A percentile compares a stretch with the other conserved stretches of the same genome.
phyloP scores from a whole-genome alignment of 1,284 basidiomycete species.

The Hymenochaete sp. region DNA sequence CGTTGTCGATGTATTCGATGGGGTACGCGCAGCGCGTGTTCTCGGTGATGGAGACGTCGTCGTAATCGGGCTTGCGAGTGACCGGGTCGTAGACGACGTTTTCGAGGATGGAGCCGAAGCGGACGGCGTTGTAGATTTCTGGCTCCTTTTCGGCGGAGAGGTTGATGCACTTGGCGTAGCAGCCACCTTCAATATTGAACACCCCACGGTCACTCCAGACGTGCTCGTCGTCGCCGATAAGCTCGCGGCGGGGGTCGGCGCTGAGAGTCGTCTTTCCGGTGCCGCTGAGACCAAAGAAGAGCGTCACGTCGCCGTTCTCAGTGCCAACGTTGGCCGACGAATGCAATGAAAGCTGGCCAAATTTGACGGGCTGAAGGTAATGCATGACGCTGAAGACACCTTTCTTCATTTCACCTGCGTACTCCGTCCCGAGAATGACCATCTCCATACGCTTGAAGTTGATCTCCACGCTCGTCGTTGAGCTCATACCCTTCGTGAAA shows the following conservation, averaged over 20 bases:
- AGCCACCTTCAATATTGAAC: slow-evolving; percentile 99
- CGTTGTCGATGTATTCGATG: slow-evolving; percentile 94
- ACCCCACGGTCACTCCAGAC: slow-evolving; percentile 98
- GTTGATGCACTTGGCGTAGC: slow-evolving; percentile 98
- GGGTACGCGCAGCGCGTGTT: slow-evolving; percentile 99
- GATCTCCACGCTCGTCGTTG: slow-evolving; percentile 97
- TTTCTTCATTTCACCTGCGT: slow-evolving; percentile 99
- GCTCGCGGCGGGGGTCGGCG: slow-evolving; percentile 82
- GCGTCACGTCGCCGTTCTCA: slow-evolving; percentile 84
- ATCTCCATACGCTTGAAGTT: slow-evolving; percentile 99
- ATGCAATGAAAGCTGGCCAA: slow-evolving; percentile 95
- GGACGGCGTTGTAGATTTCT: slow-evolving; percentile 94
- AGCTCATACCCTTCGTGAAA: slow-evolving; percentile 99
- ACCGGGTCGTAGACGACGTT: slow-evolving; percentile 97
- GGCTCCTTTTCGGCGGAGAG: slow-evolving; percentile 95
- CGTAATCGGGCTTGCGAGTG: slow-evolving; percentile 86
- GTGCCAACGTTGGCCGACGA: slow-evolving; percentile 98
- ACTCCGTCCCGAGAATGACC: slow-evolving; percentile 99
- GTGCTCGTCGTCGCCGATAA: slow-evolving; percentile 97
- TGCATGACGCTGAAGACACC: slow-evolving; percentile 99
- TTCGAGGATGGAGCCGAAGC: slow-evolving; percentile 94
- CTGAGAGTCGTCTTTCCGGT: slow-evolving; percentile 98
- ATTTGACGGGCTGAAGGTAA: slow-evolving; percentile 98
- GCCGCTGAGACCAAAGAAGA: slow-evolving; percentile 98
- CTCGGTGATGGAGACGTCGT: slow-evolving; percentile 95